Base-by-base conservation (phyloP, 2,329 filamentous ascomycete species). In the Neocucurbitaria cava region DNA sequence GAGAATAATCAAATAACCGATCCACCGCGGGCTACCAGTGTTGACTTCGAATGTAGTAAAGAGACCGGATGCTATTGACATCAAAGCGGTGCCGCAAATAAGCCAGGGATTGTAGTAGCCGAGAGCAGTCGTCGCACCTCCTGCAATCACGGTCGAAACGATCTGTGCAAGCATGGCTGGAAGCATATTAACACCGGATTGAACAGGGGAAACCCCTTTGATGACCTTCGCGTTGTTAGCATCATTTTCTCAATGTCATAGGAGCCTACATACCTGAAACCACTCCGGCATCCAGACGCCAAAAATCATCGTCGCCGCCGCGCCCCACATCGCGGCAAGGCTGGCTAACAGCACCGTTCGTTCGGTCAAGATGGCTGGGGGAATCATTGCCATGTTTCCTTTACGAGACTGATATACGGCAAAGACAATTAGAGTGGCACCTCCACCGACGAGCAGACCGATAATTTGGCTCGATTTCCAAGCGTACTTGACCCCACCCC, bases 381-480 rank as follows among this genome's bases (percentile, higher is more conserved):
- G 76, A 6, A 79, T 68, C 33, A 76, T 79, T 3, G 72, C 78
- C 15, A 71, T 64, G 10, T 73, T 59, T 46, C 72, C 68, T 58
- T 65, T 45, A 44, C 45, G 51, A 49, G 47, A 61, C 26, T 61
- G 60, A 45, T 66, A 56, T 18, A 61, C 30, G 15, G 36, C 52
- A 30, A 68, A 62, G 52, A 83, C 82, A 3, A 71, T 49, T 30
- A 82, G 66, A 26, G 79, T 66, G 0, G 79, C 54, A 0, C 81
- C 70, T 1, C 74, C 81, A 11, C 78, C 59, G 13, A 80, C 74
- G 65, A 81, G 84, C 1, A 81, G 68, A 0, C 73, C 75, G 40
- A 86, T 83, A 21, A 77, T 76, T 0, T 73, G 65, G 0, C 72
- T 76, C 2, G 72, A 76, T 43, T 73, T 63, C 84, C 84, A 87